Evolutionary conservation across 2,329 filamentous ascomycete species (phyloP).

Genomic region (Ophiostoma himal-ulmi): DNA sequence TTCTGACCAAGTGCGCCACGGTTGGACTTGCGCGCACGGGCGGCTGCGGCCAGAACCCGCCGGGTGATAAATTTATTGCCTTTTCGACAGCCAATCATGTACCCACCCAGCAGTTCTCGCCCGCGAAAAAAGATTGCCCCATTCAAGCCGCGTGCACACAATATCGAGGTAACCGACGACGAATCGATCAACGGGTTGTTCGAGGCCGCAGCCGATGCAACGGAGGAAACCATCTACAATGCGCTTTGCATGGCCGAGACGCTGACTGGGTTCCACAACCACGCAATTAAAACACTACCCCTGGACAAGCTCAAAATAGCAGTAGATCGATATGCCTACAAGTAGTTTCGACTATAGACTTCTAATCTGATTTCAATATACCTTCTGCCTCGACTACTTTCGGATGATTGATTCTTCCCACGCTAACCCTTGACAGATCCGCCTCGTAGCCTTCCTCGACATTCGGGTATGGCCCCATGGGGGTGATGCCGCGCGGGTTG

Average conservation of each 20-base stretch:
- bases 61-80: constrained; percentile 64
- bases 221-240: constrained; percentile 63
- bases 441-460: constrained; percentile 48
- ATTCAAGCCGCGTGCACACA: constrained; percentile 16
- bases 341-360: constrained; percentile 23
- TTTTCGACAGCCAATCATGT: constrained; percentile 57
- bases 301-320: constrained; percentile 24
- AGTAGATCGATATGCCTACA: neutral
- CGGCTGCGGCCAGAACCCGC: constrained; percentile 40
- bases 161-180: constrained; percentile 41
- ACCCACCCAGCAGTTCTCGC: constrained; percentile 28
- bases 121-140: neutral
- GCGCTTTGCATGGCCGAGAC: constrained; percentile 56
- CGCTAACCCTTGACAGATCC: constrained; percentile 43
- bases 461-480: constrained; percentile 54
- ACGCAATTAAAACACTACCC: constrained; percentile 20
- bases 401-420: constrained; percentile 44
- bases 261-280: constrained; percentile 42
- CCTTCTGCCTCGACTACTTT: constrained; percentile 30
- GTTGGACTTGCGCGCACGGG: constrained; percentile 57
- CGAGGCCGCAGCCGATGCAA: constrained; percentile 55
- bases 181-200: constrained; percentile 56
- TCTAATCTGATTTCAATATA: neutral
- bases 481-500: constrained; percentile 58
- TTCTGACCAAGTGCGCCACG: constrained; percentile 39